These are phyloP conservation scores for Tephrocybe sp. DNA, from an alignment of 768 basidiomycete species.

Conservation along the genomic window DNA sequence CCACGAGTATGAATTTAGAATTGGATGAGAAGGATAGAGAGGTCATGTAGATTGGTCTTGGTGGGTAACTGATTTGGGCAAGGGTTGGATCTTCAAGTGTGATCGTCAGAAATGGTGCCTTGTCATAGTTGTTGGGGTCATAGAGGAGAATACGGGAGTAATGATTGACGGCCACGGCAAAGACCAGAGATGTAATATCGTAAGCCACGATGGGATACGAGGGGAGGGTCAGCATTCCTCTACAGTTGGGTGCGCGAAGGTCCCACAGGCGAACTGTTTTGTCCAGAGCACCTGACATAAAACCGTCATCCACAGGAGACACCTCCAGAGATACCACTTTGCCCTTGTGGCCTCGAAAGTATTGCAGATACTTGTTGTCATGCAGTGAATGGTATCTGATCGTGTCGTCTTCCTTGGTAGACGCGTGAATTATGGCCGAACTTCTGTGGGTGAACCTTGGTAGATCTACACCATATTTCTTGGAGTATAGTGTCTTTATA, in stretches of 20 bases:
- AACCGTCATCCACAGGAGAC: slow-evolving; percentile 90
- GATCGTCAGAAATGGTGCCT: slow-evolving; percentile 86
- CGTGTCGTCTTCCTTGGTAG: slow-evolving; percentile 94
- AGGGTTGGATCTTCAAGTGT: slow-evolving; percentile 82
- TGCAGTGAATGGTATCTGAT: slow-evolving; percentile 94
- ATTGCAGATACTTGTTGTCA: slow-evolving; percentile 94
- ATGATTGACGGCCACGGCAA: slow-evolving; percentile 83
- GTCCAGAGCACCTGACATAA: slow-evolving; percentile 94
- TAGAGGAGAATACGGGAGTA: slow-evolving; percentile 84
- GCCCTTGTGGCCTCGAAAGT: slow-evolving; percentile 93
- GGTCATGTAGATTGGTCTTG: slow-evolving; percentile 88
- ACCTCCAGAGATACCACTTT: slow-evolving; percentile 89
- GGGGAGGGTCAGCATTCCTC: slow-evolving; percentile 77
- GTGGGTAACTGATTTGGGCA: slow-evolving; percentile 75
- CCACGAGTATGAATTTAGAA: slow-evolving; percentile 87
- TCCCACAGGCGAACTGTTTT: slow-evolving; percentile 97
- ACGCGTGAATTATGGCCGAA: slow-evolving; percentile 82
- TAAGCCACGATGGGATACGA: slow-evolving; percentile 80
- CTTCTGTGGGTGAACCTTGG: slow-evolving; percentile 94
- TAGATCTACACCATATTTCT: slow-evolving; percentile 96
- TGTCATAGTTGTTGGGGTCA: slow-evolving; percentile 85
- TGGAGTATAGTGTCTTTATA: slow-evolving; percentile 79
- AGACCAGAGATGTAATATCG: slow-evolving; percentile 79
- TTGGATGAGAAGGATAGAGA: slow-evolving; percentile 89
- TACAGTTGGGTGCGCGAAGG: slow-evolving; percentile 73